Evolutionary conservation across 768 basidiomycete species (phyloP), one percentile per base, ranked within the genome.

Genomic region (Agaricus subrufescens): DNA sequence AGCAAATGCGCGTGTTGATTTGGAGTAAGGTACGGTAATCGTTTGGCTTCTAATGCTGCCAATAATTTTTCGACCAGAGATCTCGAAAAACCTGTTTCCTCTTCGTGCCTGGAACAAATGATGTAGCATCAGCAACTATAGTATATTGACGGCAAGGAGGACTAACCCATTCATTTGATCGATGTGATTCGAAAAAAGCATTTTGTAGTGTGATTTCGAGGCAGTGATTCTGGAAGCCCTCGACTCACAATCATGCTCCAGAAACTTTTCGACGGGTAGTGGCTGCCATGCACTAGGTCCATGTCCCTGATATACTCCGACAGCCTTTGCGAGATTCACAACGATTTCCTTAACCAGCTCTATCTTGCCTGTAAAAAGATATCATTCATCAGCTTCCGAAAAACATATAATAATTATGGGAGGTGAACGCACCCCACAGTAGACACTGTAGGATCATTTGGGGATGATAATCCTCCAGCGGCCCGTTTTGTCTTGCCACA

Each of bases 381-480:
- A 34, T 48, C 52, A 14, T 58, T 39, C 37, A 43, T 37, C 14
- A 42, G 40, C 40, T 42, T 42, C 19, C 14, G 39, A 43, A 27
- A 38, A 45, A 34, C 11, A n/a, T 11, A 42, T 39, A 14, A 23
- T 46, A 11, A 51, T 39, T 19, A 19, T 19, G 47, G 37, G 30
- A 23, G 50, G 34, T 5, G 10, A 47, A 66, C 83, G 55, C 62
- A 95, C 95, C 88, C 94, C 94, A 96, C 7, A 97, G 72, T 53
- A 98, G 74, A 66, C 93, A 96, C 65, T 98, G 95, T 11, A 94
- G 71, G 15, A 98, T 67, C 80, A 96, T 87, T 65, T 95, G 92
- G 3, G 96, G 95, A 71, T 98, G 93, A 67, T 91, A 94, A 68
- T 97, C 91, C 15, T 85, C 82, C 37, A 98, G 71, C 3, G 96